Base-by-base conservation (phyloP, 2,329 filamentous ascomycete genomes). In the Sporothrix variecibatus region DNA sequence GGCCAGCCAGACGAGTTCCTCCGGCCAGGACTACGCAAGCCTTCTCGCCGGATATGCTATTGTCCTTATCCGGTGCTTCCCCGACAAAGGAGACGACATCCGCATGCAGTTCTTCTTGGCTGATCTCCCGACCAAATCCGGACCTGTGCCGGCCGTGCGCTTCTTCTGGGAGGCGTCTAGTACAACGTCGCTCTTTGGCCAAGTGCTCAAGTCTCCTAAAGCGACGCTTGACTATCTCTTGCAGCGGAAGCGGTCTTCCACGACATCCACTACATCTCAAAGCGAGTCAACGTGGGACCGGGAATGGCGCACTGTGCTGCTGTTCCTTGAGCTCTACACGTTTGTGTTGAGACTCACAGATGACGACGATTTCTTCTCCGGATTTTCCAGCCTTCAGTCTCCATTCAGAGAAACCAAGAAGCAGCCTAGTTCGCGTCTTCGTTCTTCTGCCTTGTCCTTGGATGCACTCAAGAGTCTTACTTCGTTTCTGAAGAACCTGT, bases 341-440 rank as follows among this genome's bases (percentile, higher is more conserved):
- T 98, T 98, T 80, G 90, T 98, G 2, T 85, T 98, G 15, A 93
- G 96, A 78, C 90, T 98, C 46, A 97, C 95, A 81, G 96, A 99
- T 78, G 96, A 99, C 76, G 95, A 98, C 77, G 96, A 99, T 78
- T 99, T 99, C 80, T 92, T 97, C 76, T 88, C 90, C 73, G 86
- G 87, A 73, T 83, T 88, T 75, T 15, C 68, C 0, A 43, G 6
- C 20, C 15, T 46, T 1, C 15, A 56, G 11, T 23, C 53, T 26
- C 20, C 56, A 9, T 31, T 71, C 3, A 20, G 26, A 31, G 69
- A 49, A 6, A 15, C 31, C 28, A 28, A 26, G 31, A 83, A 82
- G 53, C 84, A 85, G 34, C 15, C 73, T 0, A 12, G 64, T 8
- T 87, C 85, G 71, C 86, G 85, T 72, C 86, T 87, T 76, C 87